Base-by-base conservation (phyloP, 805 yeast species). In the Yamadazyma akitaensis region DNA sequence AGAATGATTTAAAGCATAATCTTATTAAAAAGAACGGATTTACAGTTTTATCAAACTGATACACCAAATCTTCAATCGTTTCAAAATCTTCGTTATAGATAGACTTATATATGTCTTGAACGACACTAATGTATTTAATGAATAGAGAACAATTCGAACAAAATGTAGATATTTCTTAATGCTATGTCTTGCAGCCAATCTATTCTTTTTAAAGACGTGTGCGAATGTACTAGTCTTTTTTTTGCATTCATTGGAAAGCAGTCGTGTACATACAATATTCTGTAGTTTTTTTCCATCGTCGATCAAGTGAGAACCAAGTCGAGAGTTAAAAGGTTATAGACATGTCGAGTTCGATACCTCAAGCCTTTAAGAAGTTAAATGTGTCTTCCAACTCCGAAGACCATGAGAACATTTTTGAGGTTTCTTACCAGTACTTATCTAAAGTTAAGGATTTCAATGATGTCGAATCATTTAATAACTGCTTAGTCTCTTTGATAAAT, bases 401-500 rank as follows among this genome's bases (percentile, higher is more conserved):
- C 41, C 73, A 71, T 54, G 68, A 65, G 44, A 54, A 62, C 31
- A 61, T 72, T 11, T 72, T 55, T 47, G 64, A 66, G 19, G 66
- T 72, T 5, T 69, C 75, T 16, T 70, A 67, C 51, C 72, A 70
- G 40, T 72, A 70, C 51, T 59, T 72, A 46, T 56, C 72, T 30
- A 68, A 68, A 18, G 63, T 68, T 40, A 68, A 69, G 45, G 53
- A 63, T 34, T 71, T 62, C 53, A 49, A 62, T 48, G 76, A 72
- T 44, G 43, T 58, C 19, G 62, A 61, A 43, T 61, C 76, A 0
- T 68, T 70, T 56, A 62, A 62, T 40, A 64, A 66, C 50, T 78
- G 82, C 57, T 60, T 83, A 31, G 78, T 80, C 11, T 79, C 88
- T 3, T 68, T 81, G 58, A 80, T 82, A 59, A 80, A 80, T 54